Evolutionary conservation across 176 grass and related monocot species (phyloP).

Genomic region (Cymbopogon citratus): DNA sequence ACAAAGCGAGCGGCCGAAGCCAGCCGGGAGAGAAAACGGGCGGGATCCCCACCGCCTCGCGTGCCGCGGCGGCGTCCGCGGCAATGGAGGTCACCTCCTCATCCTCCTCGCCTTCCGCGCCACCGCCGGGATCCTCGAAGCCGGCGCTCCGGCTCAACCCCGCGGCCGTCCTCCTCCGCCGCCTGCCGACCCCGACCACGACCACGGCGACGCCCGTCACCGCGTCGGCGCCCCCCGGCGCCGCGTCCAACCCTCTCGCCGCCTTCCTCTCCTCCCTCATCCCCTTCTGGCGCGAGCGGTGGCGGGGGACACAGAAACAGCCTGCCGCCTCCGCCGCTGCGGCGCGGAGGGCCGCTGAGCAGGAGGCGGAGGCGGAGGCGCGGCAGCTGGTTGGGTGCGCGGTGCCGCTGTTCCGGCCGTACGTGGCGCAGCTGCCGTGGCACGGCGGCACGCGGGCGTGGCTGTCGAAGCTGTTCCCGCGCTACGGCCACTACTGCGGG

Average conservation of each 20-base stretch:
- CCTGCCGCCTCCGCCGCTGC: not conserved
- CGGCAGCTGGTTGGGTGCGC: conserved; percentile 55
- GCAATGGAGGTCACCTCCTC: conserved; percentile 51
- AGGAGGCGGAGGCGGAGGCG: conserved; percentile 10
- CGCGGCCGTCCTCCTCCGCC: conserved; percentile 36
- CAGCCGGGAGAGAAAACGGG: not conserved
- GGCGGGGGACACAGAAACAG: not conserved
- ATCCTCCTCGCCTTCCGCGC: conserved; percentile 16
- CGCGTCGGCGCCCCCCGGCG: not conserved
- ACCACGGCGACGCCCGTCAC: not conserved
- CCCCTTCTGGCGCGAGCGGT: not conserved
- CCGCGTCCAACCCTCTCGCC: conserved; percentile 5
- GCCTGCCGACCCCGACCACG: conserved; percentile 12
- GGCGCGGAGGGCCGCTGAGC: not conserved
- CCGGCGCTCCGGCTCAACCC: conserved; percentile 46
- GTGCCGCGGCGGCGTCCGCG: not conserved
- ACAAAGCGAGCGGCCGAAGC: not conserved
- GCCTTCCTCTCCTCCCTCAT: conserved; percentile 45
- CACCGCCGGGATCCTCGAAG: conserved; percentile 11
- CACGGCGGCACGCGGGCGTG: conserved; percentile 66
- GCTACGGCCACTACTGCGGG: conserved; percentile 95
- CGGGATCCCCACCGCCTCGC: not conserved
- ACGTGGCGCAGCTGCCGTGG: conserved; percentile 91
- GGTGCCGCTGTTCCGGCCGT: conserved; percentile 81
- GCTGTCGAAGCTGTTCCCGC: conserved; percentile 79